Evolutionary conservation across 2,329 filamentous ascomycete species (phyloP), one percentile per base, ranked within the genome.

Genomic region (Dactylella cylindrospora): DNA sequence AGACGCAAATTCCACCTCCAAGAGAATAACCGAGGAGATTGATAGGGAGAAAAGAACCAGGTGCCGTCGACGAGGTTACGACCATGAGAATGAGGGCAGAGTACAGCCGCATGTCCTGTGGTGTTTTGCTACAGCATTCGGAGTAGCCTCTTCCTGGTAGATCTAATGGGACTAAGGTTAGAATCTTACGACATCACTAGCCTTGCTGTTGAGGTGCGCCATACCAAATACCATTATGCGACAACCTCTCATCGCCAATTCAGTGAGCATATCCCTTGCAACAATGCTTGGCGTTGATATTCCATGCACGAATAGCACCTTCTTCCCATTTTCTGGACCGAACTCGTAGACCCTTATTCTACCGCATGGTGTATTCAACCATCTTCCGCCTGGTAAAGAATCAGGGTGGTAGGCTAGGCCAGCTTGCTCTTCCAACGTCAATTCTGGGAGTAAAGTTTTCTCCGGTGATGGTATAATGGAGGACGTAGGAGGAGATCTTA

Each of bases 91-190:
- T 81, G 70, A 88, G 82, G 0, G 79, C 76, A 2, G 78, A 78
- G 73, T 85, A 88, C 3, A 90, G 79, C 1, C 79, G 76, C 10
- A 78, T 74, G 70, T 86, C 82, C 70, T 86, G 83, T 4, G 77
- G 74, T n/a, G 82, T 70, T 41, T 78, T 75, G 1, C 73, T 71
- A 0, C 86, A 86, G 1, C 79, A 79, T 69, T 90, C 86, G 0
- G 84, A 87, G 70, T 87, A 93, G 6, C 89, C 89, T 67, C 89
- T 78, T 17, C 87, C 88, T 66, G 84, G 88, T 43, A 88, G 77
- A 70, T 89, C 85, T 82, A 68, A 6, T 20, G 8, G 25, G 25
- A 47, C 51, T 39, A 9, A n/a, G 5, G 35, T 61, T 43, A 61
- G 47, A 22, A 39, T 9, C 32, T 10, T 15, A n/a, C 9, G 29